phyloP scores from a whole-genome alignment of 257 asterid species.

The Galeopsis tetrahit region DNA sequence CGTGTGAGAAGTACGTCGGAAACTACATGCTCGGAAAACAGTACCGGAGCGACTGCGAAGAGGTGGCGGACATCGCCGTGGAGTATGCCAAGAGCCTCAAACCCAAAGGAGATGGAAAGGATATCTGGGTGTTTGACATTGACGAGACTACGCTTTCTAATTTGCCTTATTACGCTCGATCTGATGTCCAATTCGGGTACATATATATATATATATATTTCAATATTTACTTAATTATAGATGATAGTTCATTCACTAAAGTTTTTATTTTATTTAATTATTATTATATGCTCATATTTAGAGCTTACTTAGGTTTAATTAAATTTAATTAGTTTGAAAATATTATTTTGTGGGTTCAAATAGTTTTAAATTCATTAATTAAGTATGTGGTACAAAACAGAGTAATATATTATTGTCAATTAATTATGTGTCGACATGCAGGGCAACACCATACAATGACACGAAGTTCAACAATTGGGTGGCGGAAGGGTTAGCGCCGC shows the following conservation, averaged over 20 bases:
- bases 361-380: too few relatives aligned
- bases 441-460: slow-evolving; percentile 45
- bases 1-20: slow-evolving; percentile 60
- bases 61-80: slow-evolving; percentile 51
- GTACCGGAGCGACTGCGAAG: slow-evolving; percentile 56
- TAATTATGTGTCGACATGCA: too few relatives aligned
- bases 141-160: slow-evolving; percentile 64
- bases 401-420: too few relatives aligned
- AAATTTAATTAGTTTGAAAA: too few relatives aligned
- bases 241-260: too few relatives aligned
- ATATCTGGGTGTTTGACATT: slow-evolving; percentile 56
- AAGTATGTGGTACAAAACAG: too few relatives aligned
- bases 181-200: slow-evolving; percentile 54
- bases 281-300: too few relatives aligned
- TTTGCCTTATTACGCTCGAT: slow-evolving; percentile 51
- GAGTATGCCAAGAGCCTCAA: slow-evolving; percentile 43
- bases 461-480: slow-evolving; percentile 52
- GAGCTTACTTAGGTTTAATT: too few relatives aligned
- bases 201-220: too few relatives aligned
- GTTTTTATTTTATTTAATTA: too few relatives aligned
- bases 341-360: too few relatives aligned
- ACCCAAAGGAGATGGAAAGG: slow-evolving; percentile 48
- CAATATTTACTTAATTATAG: too few relatives aligned
- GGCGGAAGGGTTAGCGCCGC: slow-evolving; percentile 48
- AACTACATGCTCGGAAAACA: slow-evolving; percentile 72